Evolutionary conservation across 768 basidiomycete genomes (phyloP).

Genomic region (Suillus fuscotomentosus): DNA sequence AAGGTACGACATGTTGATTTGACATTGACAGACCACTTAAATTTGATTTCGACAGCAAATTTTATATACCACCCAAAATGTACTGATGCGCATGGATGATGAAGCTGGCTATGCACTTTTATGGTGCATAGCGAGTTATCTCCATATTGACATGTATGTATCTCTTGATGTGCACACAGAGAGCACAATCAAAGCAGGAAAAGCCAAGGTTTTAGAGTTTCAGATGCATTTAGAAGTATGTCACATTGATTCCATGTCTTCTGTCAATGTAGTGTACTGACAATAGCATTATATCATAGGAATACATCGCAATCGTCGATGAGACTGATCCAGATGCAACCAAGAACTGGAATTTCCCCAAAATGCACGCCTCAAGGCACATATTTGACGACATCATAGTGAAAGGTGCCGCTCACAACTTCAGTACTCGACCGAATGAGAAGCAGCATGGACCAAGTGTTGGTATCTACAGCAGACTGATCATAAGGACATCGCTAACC

Average conservation of each 20-base stretch:
- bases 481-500: not conserved
- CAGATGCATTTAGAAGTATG: too few species aligned
- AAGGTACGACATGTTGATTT: slow-evolving; percentile 25
- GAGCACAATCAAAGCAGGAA: slow-evolving; percentile 20
- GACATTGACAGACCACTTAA: not conserved
- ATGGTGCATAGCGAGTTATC: slow-evolving; percentile 27
- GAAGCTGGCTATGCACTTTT: slow-evolving; percentile 26
- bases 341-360: slow-evolving; percentile 5
- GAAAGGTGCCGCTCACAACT: not conserved
- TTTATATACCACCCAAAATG: slow-evolving; percentile 25
- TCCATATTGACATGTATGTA: slow-evolving; percentile 29
- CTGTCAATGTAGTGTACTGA: too few species aligned
- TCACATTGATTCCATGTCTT: too few species aligned
- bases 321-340: not conserved
- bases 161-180: slow-evolving; percentile 33
- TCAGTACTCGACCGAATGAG: not conserved
- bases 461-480: not conserved
- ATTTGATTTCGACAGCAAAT: slow-evolving; percentile 21
- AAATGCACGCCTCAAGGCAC: not conserved
- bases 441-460: not conserved
- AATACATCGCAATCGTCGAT: not conserved
- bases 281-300: not conserved
- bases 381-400: not conserved
- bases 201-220: slow-evolving; percentile 4
- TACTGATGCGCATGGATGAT: slow-evolving; percentile 14